These are phyloP conservation scores for Trichoderma koningii DNA, from an alignment of 2,329 filamentous ascomycete genomes.

Conservation along the genomic window DNA sequence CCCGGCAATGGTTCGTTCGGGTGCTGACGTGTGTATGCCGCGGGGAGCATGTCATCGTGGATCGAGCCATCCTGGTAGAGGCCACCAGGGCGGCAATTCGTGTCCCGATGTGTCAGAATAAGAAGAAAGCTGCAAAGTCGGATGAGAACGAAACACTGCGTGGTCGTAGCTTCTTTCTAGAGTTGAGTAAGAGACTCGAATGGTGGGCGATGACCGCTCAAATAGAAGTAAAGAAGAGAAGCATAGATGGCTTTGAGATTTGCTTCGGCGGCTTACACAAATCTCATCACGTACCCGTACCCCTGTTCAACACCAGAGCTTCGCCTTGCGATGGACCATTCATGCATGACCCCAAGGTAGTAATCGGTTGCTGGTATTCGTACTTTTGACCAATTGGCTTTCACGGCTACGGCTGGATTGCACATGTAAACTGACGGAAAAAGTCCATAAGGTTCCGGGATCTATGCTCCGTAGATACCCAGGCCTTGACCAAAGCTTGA, in stretches of 20 bases:
- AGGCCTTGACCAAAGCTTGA: neutral
- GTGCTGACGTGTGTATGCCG: too few species aligned
- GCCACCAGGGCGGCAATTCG: neutral
- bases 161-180: too few species aligned
- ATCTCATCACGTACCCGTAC: neutral
- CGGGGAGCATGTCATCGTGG: neutral
- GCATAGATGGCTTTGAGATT: neutral
- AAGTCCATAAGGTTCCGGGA: neutral
- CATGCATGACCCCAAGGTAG: too few species aligned
- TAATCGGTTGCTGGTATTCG: too few species aligned
- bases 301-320: neutral
- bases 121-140: too few species aligned
- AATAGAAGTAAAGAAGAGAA: too few species aligned
- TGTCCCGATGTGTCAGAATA: neutral
- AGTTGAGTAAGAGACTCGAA: too few species aligned
- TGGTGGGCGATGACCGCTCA: too few species aligned
- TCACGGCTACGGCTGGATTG: neutral
- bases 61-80: neutral
- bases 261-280: constrained; percentile 2
- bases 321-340: too few species aligned
- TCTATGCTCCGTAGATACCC: neutral
- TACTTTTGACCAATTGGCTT: too few species aligned
- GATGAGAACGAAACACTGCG: too few species aligned
- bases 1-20: too few species aligned
- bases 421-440: neutral